phyloP scores from a whole-genome alignment of 163 green algal genomes.

The Botryococcus braunii region DNA sequence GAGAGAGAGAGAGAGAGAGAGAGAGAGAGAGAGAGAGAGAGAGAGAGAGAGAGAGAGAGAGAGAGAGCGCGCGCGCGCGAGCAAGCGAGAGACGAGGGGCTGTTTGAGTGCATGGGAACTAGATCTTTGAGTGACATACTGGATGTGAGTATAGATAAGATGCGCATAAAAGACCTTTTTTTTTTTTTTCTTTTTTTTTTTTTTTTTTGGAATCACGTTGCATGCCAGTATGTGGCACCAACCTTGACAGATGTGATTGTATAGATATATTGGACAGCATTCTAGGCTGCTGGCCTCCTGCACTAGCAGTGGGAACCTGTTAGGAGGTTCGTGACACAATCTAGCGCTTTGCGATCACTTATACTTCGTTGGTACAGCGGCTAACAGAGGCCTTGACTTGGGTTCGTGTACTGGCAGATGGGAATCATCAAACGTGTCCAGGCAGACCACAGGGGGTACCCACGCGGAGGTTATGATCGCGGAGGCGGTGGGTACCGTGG shows the following conservation, averaged over 20 bases:
- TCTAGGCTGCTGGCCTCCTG: not conserved
- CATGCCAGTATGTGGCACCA: not conserved
- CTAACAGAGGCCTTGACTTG: not conserved
- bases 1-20: no score
- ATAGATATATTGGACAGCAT: not conserved
- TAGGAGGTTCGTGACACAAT: not conserved
- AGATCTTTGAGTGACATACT: not conserved
- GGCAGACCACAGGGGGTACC: not conserved
- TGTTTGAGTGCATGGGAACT: not conserved
- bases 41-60: no score
- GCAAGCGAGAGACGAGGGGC: no score
- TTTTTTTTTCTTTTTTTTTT: no score
- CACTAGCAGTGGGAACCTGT: not conserved
- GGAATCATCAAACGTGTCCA: constrained; percentile 26
- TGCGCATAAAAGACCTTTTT: no score
- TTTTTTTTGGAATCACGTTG: no score
- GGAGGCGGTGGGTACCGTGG: constrained; percentile 7
- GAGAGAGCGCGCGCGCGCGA: no score
- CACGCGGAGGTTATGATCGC: constrained; percentile 2
- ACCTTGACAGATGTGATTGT: not conserved
- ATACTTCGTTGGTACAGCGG: not conserved
- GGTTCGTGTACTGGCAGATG: constrained; percentile 14
- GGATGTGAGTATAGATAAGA: not conserved
- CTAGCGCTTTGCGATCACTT: not conserved
- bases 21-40: no score